Conservation (phyloP, 2,329 filamentous ascomycete genomes). For the Tolypocladium endophyticum region DNA sequence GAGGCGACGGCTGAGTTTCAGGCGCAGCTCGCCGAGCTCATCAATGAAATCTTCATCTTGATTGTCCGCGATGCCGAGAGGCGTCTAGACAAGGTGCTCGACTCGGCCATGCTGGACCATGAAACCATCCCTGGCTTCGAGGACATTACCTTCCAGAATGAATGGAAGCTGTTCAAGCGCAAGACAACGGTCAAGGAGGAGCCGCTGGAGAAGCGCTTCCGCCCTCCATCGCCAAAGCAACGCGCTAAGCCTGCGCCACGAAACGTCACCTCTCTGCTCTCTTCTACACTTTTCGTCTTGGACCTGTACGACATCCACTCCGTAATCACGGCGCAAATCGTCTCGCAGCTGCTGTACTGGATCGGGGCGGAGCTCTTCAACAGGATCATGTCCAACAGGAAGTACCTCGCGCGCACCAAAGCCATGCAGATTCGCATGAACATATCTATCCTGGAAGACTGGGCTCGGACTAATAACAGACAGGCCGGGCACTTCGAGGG, state of each 20-base stretch:
- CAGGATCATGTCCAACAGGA: constrained; percentile 90
- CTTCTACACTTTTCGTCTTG: constrained; percentile 90
- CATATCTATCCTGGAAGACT: constrained; percentile 87
- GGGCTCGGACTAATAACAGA: constrained; percentile 87
- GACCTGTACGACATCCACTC: constrained; percentile 99
- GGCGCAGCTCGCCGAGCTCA: constrained; percentile 81
- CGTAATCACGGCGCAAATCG: constrained; percentile 83
- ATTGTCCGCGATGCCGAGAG: constrained; percentile 94
- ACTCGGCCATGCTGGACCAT: constrained; percentile 89
- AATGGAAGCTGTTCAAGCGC: constrained; percentile 94
- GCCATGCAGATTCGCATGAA: constrained; percentile 99
- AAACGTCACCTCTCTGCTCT: constrained; percentile 90
- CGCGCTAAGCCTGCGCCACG: constrained; percentile 85
- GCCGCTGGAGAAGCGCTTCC: constrained; percentile 78
- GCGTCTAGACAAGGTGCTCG: constrained; percentile 90
- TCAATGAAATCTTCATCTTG: constrained; percentile 97
- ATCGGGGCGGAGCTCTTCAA: constrained; percentile 94
- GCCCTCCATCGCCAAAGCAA: constrained; percentile 87
- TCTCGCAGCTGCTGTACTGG: constrained; percentile 93
- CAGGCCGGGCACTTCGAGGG: constrained; percentile 93
- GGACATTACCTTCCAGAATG: constrained; percentile 92
- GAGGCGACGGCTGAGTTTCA: constrained; percentile 82
- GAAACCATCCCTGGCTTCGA: constrained; percentile 97
- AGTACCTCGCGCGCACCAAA: constrained; percentile 90
- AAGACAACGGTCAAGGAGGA: constrained; percentile 87